A percentile compares a stretch with the other conserved stretches of the same genome.
These are phyloP conservation scores for Pseudopithomyces chartarum DNA, from an alignment of 2,329 filamentous ascomycete species.

Conservation along the genomic window DNA sequence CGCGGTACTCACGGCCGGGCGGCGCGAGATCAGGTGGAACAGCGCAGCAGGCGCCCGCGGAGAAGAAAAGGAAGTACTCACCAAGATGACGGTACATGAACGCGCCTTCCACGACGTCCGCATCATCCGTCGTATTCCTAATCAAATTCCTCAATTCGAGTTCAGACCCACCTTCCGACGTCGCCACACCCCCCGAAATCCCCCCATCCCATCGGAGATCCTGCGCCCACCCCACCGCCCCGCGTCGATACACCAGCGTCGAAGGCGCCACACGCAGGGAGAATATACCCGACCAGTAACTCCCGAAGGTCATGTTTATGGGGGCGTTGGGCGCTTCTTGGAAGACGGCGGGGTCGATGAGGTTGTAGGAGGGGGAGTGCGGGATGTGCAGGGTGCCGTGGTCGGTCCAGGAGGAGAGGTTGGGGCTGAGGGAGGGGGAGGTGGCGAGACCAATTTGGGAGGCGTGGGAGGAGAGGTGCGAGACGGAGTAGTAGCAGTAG, in stretches of 20 bases:
- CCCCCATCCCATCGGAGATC: no score
- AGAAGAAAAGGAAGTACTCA: slow-evolving; percentile 68
- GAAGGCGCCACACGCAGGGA: slow-evolving; percentile 57
- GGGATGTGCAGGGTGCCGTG: slow-evolving; percentile 55
- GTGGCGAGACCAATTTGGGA: slow-evolving; percentile 65
- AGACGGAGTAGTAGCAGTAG: slow-evolving; percentile 67
- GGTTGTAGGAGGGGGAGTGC: slow-evolving; percentile 45
- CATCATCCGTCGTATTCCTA: slow-evolving; percentile 17
- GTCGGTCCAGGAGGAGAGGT: slow-evolving; percentile 64
- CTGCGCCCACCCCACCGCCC: no score
- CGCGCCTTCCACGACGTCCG: slow-evolving; percentile 54
- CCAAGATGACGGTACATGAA: slow-evolving; percentile 56
- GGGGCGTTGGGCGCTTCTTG: slow-evolving; percentile 26
- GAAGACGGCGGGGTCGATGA: slow-evolving; percentile 57
- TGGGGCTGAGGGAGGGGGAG: slow-evolving; percentile 52
- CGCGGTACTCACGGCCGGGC: slow-evolving; percentile 64
- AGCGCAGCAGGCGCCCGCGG: slow-evolving; percentile 63
- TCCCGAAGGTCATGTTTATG: slow-evolving; percentile 65
- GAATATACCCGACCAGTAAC: slow-evolving; percentile 69
- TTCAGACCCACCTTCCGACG: no score
- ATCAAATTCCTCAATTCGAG: slow-evolving; percentile 11
- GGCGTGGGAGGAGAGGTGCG: slow-evolving; percentile 61
- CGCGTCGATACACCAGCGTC: not conserved
- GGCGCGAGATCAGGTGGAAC: slow-evolving; percentile 56
- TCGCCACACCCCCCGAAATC: no score